These are phyloP conservation scores for Teratosphaeria epicoccoides DNA, from an alignment of 2,329 filamentous ascomycete genomes.

Conservation along the genomic window DNA sequence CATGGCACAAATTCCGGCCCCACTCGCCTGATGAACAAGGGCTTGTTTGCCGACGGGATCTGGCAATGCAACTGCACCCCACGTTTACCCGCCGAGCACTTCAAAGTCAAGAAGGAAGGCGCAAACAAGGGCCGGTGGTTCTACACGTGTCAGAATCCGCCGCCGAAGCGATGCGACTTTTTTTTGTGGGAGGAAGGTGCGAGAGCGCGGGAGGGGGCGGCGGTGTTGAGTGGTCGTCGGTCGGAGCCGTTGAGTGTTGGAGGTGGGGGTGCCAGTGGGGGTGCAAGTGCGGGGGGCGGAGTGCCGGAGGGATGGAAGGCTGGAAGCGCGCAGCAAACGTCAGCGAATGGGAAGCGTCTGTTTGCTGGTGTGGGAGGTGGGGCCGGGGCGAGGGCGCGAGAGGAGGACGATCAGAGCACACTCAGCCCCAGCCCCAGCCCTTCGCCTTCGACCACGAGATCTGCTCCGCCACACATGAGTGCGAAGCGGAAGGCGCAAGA, in stretches of 20 bases:
- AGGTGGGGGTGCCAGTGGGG: too few relatives aligned
- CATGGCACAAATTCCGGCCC: neutral
- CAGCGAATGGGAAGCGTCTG: neutral
- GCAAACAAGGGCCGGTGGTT: conserved; percentile 43
- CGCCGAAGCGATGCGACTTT: conserved; percentile 42
- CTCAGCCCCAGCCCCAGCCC: neutral
- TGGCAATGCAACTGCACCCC: conserved; percentile 49
- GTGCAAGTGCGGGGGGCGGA: conserved; percentile 1
- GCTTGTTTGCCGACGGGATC: conserved; percentile 25
- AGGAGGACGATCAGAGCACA: conserved; percentile 4
- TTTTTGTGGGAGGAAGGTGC: conserved; percentile 51
- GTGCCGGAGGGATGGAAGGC: conserved; percentile 20
- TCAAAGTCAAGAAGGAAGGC: conserved; percentile 48
- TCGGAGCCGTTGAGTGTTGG: conserved; percentile 4
- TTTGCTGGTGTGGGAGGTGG: conserved; percentile 2
- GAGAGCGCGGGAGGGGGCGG: conserved; percentile 35
- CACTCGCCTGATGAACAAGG: conserved; percentile 6
- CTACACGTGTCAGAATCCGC: conserved; percentile 47
- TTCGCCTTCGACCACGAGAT: neutral
- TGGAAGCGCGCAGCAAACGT: conserved; percentile 8
- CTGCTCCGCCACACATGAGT: neutral
- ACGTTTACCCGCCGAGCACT: conserved; percentile 42
- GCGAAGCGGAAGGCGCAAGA: conserved; percentile 24
- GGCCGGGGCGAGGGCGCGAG: neutral
- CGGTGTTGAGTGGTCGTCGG: conserved; percentile 27